Evolutionary conservation across 768 basidiomycete species (phyloP).

Genomic region (Serendipita indica): DNA sequence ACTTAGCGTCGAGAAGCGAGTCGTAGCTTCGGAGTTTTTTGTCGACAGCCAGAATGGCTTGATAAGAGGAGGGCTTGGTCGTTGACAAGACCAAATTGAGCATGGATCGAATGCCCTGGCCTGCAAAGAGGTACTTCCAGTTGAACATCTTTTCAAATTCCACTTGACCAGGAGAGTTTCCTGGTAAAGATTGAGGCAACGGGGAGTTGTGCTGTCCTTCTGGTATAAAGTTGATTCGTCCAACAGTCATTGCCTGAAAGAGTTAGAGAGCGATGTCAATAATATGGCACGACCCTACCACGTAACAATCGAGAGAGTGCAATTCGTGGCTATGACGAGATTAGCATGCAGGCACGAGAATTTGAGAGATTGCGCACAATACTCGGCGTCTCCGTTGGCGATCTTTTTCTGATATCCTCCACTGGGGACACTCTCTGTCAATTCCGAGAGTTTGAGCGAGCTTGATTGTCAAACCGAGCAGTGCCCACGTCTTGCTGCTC

Average conservation of each 20-base stretch:
- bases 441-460: background rate
- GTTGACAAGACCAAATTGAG: background rate
- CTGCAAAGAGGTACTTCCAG: slow-evolving; percentile 2
- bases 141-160: background rate
- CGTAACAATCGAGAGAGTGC: background rate
- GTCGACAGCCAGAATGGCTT: background rate
- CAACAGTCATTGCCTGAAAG: background rate
- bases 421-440: background rate
- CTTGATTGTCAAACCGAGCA: background rate
- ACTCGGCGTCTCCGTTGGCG: background rate
- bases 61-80: background rate
- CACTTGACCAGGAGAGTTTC: background rate
- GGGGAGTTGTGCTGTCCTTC: slow-evolving; percentile 1
- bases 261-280: background rate
- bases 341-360: background rate
- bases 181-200: background rate
- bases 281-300: background rate
- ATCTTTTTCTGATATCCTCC: background rate
- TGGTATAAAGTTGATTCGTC: background rate
- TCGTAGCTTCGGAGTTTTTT: background rate
- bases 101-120: background rate
- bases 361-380: background rate
- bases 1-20: background rate
- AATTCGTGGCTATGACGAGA: background rate
- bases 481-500: background rate